Evolutionary conservation across 495 filamentous ascomycete species (phyloP), one percentile per base, ranked within the genome.

Genomic region (Pyrenula massariospora): DNA sequence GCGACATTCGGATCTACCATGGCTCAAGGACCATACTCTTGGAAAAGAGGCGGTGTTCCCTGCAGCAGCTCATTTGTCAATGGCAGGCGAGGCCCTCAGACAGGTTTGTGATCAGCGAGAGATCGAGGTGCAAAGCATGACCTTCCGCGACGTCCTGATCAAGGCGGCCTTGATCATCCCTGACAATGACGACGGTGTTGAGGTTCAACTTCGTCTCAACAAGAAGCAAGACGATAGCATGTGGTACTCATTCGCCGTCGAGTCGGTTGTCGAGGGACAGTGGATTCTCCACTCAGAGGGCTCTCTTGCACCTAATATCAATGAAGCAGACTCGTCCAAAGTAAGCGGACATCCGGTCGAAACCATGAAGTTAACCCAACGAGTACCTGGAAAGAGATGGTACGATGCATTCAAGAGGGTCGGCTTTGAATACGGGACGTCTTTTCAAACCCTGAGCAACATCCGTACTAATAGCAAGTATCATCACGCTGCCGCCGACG

Each of bases 21-120:
- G 70, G 70, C 58, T 73, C 21, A 56, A 59, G 12, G 68, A 69
- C 56, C 70, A 71, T 50, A 53, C 59, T 3, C 60, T 69, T 0
- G 62, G 60, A 8, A 62, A 59, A 0, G 58, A 56, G 2, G 61
- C 66, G 36, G 56, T 69, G 3, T 64, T 65, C 52, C 66, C 66
- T 12, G 66, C 63, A 1, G 66, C 66, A 0, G 66, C 61, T 10
- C 66, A 54, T 60, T 50, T n/a, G 24, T 20, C 21, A 23, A 3
- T 15, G 36, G 12, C 61, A 50, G 42, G 66, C 60, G 65, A 87
- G 58, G 81, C 80, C 0, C 60, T 70, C 24, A 57, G 63, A 71
- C 76, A 50, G 10, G 10, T 62, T 59, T 5, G 36, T 51, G 60
- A 63, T 56, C 5, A 5, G 50, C 8, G 20, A 20, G 19, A 77